These are phyloP conservation scores for Nidula niveotomentosa DNA, from an alignment of 1,284 basidiomycete genomes.

Conservation along the genomic window DNA sequence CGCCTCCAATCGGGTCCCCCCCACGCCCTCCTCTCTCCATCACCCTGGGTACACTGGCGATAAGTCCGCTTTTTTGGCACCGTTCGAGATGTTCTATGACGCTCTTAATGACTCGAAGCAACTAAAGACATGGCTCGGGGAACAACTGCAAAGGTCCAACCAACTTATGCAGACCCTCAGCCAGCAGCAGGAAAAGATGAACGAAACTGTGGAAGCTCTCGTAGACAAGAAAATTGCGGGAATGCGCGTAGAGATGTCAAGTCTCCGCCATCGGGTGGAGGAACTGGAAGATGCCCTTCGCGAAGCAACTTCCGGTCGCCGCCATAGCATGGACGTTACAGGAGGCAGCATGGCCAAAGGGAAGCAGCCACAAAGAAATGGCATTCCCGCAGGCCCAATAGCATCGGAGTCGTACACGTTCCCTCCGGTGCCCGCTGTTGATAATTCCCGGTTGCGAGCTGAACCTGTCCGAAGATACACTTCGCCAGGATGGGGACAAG, in stretches of 20 bases:
- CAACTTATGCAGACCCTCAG: constrained; percentile 48
- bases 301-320: constrained; percentile 30
- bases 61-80: constrained; percentile 71
- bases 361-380: constrained; percentile 20
- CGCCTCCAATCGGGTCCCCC: constrained; percentile 58
- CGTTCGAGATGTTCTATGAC: constrained; percentile 79
- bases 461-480: constrained; percentile 19
- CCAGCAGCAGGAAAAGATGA: constrained; percentile 56
- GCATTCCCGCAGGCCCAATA: constrained; percentile 19
- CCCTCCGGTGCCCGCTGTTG: constrained; percentile 32
- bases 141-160: constrained; percentile 66
- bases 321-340: constrained; percentile 24
- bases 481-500: constrained; percentile 34
- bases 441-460: constrained; percentile 18
- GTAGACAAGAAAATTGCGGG: constrained; percentile 56
- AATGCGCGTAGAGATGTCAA: constrained; percentile 57
- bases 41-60: constrained; percentile 59
- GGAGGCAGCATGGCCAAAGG: constrained; percentile 25
- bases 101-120: constrained; percentile 74
- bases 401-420: constrained; percentile 47
- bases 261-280: constrained; percentile 53
- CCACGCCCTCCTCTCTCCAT: constrained; percentile 62
- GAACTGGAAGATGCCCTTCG: constrained; percentile 56
- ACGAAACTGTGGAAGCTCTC: constrained; percentile 52
- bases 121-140: constrained; percentile 69